These are phyloP conservation scores for Simplicillium sp. DNA, from an alignment of 2,329 filamentous ascomycete species.

Conservation along the genomic window DNA sequence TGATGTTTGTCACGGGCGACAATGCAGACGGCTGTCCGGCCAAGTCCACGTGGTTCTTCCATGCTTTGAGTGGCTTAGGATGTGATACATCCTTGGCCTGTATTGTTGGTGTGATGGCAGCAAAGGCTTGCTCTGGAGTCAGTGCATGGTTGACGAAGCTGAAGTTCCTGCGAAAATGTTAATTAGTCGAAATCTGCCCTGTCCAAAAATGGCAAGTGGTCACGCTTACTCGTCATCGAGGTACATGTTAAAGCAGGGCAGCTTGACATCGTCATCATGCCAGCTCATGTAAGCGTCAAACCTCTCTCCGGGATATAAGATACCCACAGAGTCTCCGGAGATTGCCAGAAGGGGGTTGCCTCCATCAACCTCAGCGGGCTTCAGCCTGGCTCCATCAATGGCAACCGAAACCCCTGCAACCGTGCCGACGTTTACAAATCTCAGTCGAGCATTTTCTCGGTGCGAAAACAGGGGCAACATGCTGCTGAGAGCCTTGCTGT, in stretches of 20 bases:
- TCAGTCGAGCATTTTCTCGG: slow-evolving; percentile 7
- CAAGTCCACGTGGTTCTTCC: slow-evolving; percentile 1
- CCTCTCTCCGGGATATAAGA: slow-evolving; percentile 16
- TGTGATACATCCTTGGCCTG: not conserved
- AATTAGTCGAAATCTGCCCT: not conserved
- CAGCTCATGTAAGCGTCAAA: slow-evolving; percentile 12
- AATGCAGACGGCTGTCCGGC: not conserved
- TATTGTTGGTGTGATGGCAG: slow-evolving; percentile 1
- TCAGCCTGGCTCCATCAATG: slow-evolving; percentile 12
- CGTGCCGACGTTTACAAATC: slow-evolving; percentile 15
- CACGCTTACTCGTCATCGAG: slow-evolving; percentile 15
- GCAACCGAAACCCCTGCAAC: slow-evolving; percentile 12
- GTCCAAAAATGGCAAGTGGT: not conserved
- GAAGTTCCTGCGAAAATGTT: slow-evolving; percentile 10
- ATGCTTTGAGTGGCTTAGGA: slow-evolving; percentile 1
- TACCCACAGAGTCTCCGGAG: slow-evolving; percentile 10
- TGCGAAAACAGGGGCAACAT: slow-evolving; percentile 10
- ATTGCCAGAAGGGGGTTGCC: slow-evolving; percentile 9
- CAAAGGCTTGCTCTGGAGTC: slow-evolving; percentile 4
- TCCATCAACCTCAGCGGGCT: slow-evolving; percentile 13
- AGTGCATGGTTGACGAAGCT: slow-evolving; percentile 11
- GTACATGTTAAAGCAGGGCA: slow-evolving; percentile 12
- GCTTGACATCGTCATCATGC: slow-evolving; percentile 3
- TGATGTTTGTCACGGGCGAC: not conserved
- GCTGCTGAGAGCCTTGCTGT: not conserved